Conservation (phyloP, 257 asterid species). For the Solanum peruvianum region DNA sequence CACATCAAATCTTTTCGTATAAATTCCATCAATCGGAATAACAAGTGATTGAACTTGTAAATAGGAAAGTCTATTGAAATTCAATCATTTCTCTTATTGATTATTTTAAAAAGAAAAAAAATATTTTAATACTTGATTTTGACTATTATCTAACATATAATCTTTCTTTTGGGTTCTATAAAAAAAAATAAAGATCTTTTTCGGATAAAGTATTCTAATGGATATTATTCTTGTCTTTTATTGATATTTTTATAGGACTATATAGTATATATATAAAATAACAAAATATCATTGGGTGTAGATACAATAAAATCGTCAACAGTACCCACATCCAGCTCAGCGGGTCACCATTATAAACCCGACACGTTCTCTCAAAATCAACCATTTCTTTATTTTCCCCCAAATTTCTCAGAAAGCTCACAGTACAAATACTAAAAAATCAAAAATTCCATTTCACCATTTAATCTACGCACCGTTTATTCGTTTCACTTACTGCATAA, state of each 20-base stretch:
- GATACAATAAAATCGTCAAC: not conserved
- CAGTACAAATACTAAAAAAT: not conserved
- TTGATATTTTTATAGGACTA: not conserved
- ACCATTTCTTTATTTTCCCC: not conserved
- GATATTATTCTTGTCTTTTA: not conserved
- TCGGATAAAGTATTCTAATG: not conserved
- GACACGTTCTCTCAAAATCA: slow-evolving; percentile 8
- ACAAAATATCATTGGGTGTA: not conserved
- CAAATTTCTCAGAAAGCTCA: not conserved
- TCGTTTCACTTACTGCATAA: not conserved
- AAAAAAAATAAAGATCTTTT: not conserved
- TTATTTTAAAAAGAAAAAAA: not conserved
- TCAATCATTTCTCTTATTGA: not conserved
- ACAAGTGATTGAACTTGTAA: not conserved
- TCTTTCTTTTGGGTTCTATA: not conserved
- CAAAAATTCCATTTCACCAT: not conserved
- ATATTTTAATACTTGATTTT: not conserved
- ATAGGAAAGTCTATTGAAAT: not conserved
- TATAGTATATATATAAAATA: no score
- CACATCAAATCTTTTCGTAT: not conserved
- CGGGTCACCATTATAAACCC: slow-evolving; percentile 13
- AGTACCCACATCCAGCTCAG: slow-evolving; percentile 5
- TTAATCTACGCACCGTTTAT: not conserved
- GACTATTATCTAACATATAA: not conserved
- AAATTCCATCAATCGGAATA: not conserved